Evolutionary conservation across 768 basidiomycete species (phyloP), one percentile per base, ranked within the genome.

Genomic region (Boletus subparvulus): DNA sequence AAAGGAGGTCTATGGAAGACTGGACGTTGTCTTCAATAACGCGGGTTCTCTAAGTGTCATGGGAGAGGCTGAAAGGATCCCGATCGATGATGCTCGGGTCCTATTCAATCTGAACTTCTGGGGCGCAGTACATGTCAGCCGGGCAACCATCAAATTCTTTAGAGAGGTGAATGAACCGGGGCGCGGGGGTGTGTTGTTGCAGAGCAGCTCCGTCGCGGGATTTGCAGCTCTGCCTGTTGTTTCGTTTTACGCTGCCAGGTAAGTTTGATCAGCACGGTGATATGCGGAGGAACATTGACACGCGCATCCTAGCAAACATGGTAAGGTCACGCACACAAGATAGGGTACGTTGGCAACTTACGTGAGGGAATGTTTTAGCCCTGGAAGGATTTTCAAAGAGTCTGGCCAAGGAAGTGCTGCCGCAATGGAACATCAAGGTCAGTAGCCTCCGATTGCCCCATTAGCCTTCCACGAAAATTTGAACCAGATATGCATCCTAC

Each of bases 351-450:
- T 12, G 42, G n/a, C 6, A 16, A 2, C 21, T 21, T 12, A 59
- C 39, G 17, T 17, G 7, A 6, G 16, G 33, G 33, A 6, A 50
- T 21, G 5, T 21, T 32, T 7, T 47, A 75, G 73, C 74, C 0
- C 33, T 75, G 0, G 75, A 77, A 46, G 74, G 69, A 3, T 64
- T 75, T 46, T 72, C 68, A 2, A 67, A 74, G 54, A 50, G 69
- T 4, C 54, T 78, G 6, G 60, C 65, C 1, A 65, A 64, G 40
- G 79, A 80, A 49, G 36, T 80, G 41, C 65, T 67, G 17, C 77
- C 75, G 1, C 63, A 62, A 13, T 80, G 79, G 77, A 79, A 78
- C 54, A 78, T 78, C 62, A 60, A 53, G 53, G 60, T 60, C 3
- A 24, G 57, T 17, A 3, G 11, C 3, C 6, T 24, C 16, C 16